These are phyloP conservation scores for Acrodontium crateriforme DNA, from an alignment of 2,329 filamentous ascomycete genomes.

Conservation along the genomic window DNA sequence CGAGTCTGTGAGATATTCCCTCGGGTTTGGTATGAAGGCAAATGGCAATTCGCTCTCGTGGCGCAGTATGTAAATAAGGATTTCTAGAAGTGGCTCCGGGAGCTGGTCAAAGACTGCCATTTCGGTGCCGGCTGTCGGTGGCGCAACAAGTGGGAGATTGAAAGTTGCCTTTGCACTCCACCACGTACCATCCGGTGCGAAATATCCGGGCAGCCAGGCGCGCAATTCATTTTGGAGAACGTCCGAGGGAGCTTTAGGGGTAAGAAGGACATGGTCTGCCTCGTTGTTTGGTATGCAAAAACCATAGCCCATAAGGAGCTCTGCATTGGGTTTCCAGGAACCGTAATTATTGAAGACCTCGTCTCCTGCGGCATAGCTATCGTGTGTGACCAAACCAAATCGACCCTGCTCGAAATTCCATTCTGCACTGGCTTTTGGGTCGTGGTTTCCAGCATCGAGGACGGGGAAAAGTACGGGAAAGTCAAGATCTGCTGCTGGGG, in stretches of 20 bases:
- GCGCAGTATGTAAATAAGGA: slow-evolving; percentile 22
- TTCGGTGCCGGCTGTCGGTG: neutral
- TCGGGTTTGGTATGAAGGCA: slow-evolving; percentile 13
- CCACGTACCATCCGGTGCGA: slow-evolving; percentile 19
- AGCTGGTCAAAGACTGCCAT: slow-evolving; percentile 14
- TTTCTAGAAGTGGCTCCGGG: slow-evolving; percentile 21
- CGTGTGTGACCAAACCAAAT: slow-evolving; percentile 26
- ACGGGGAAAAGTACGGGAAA: slow-evolving; percentile 36
- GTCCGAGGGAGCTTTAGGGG: slow-evolving; percentile 27
- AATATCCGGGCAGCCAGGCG: slow-evolving; percentile 20
- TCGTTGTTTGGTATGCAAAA: slow-evolving; percentile 36
- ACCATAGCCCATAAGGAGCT: slow-evolving; percentile 39
- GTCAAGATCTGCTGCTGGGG: slow-evolving; percentile 21
- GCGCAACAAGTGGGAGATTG: slow-evolving; percentile 18
- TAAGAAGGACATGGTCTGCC: slow-evolving; percentile 32
- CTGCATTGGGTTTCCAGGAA: slow-evolving; percentile 36
- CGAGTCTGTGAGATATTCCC: slow-evolving; percentile 6
- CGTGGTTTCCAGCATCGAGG: slow-evolving; percentile 37
- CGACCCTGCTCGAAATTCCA: slow-evolving; percentile 30
- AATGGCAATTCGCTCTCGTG: slow-evolving; percentile 20
- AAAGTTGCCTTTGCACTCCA: slow-evolving; percentile 24
- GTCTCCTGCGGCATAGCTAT: slow-evolving; percentile 21
- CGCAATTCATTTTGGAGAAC: slow-evolving; percentile 20
- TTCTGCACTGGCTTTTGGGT: slow-evolving; percentile 30
- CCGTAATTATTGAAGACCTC: slow-evolving; percentile 42